A percentile compares a stretch with the other conserved stretches of the same genome.
Conservation (phyloP, 345 rosid species). For the Aegle marmelos region DNA sequence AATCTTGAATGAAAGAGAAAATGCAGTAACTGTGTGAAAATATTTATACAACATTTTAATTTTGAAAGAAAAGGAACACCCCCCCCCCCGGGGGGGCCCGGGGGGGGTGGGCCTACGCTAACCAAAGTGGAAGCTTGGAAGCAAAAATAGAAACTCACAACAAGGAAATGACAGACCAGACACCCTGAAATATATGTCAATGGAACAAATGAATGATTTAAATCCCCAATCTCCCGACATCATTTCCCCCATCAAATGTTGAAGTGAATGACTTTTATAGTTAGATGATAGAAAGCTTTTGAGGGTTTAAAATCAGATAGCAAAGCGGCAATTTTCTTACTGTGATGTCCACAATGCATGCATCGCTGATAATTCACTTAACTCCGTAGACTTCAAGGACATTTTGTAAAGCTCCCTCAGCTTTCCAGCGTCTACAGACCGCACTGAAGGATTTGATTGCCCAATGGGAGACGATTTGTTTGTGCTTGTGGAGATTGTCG, state of each 20-base stretch:
- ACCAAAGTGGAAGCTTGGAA: too few species aligned
- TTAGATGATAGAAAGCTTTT: neutral
- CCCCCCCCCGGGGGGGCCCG: too few species aligned
- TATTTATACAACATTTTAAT: too few species aligned
- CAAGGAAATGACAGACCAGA: too few species aligned
- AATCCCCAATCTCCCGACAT: neutral
- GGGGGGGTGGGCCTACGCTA: too few species aligned
- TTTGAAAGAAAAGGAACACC: too few species aligned
- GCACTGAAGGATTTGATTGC: constrained; percentile 26
- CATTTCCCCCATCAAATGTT: neutral
- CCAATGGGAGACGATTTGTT: constrained; percentile 31
- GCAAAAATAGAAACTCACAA: too few species aligned
- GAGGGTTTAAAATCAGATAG: neutral
- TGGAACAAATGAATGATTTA: too few species aligned
- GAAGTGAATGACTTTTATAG: neutral
- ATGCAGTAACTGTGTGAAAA: too few species aligned
- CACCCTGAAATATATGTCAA: too few species aligned
- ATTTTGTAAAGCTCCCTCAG: constrained; percentile 75
- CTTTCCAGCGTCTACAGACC: constrained; percentile 47
- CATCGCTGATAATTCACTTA: constrained; percentile 54
- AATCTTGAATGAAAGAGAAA: too few species aligned
- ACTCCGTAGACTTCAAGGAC: constrained; percentile 57
- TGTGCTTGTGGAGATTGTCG: constrained; percentile 33
- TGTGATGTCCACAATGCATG: constrained; percentile 61
- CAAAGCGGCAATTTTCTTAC: neutral